These are phyloP conservation scores for Coprinellus micaceus DNA, from an alignment of 768 basidiomycete genomes.

Conservation along the genomic window DNA sequence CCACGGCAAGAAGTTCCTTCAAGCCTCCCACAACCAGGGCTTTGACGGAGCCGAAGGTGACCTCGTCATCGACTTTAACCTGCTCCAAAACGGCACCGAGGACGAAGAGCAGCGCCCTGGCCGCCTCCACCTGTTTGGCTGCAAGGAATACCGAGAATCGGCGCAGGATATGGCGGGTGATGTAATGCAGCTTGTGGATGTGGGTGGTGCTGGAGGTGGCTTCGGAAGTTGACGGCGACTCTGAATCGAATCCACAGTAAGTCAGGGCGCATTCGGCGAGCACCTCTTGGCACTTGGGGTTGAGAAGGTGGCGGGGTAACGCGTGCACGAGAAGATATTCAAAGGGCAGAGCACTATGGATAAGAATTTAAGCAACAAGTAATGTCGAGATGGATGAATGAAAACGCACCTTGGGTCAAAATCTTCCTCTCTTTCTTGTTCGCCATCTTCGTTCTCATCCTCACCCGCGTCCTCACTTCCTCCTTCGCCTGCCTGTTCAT, in stretches of 20 bases:
- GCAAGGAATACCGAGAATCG: slow-evolving; percentile 2
- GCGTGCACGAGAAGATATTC: slow-evolving; percentile 8
- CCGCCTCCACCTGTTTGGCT: background rate
- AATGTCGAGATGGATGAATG: background rate
- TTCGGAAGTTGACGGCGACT: background rate
- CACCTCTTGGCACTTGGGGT: background rate
- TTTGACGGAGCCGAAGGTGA: background rate
- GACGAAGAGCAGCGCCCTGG: background rate
- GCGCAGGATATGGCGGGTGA: background rate
- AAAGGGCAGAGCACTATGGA: slow-evolving; percentile 2
- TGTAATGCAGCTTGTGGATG: background rate
- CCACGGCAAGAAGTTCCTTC: background rate
- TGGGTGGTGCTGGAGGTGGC: background rate
- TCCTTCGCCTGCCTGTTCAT: background rate
- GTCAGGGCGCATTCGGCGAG: background rate
- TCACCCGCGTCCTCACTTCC: background rate
- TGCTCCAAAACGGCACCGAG: background rate
- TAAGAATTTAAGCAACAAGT: background rate
- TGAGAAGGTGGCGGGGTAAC: background rate
- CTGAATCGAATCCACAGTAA: background rate
- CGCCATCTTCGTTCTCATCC: background rate
- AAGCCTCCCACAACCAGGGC: background rate
- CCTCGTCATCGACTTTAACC: background rate
- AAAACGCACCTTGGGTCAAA: background rate
- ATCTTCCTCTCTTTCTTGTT: background rate